phyloP scores from a whole-genome alignment of 140 eudicot genomes.

The Erigeron philadelphicus region DNA sequence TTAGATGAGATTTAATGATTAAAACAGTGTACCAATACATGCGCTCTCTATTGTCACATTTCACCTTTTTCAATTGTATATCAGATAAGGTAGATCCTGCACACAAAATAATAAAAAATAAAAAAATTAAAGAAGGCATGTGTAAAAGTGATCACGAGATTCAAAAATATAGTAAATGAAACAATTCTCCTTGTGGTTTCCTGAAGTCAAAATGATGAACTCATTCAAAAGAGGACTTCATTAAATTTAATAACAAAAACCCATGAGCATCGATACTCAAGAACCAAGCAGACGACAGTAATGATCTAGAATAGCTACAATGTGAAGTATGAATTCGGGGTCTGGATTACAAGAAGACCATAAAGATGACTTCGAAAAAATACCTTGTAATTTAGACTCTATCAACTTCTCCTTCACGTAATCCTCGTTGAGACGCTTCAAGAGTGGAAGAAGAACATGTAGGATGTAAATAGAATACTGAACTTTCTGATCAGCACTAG shows the following conservation, averaged over 20 bases:
- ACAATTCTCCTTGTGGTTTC: too few relatives aligned
- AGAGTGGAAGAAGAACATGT: slow-evolving; percentile 51
- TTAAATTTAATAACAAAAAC: not conserved
- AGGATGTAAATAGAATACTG: slow-evolving; percentile 50
- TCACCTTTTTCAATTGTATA: slow-evolving; percentile 26
- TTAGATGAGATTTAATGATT: not conserved
- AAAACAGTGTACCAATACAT: slow-evolving; percentile 53
- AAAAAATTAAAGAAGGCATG: not conserved
- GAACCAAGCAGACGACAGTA: not conserved
- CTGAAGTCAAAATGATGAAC: too few relatives aligned
- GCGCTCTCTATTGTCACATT: slow-evolving; percentile 44
- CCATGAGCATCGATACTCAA: not conserved
- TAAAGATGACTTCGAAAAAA: not conserved
- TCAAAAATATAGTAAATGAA: too few relatives aligned
- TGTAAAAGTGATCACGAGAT: not conserved
- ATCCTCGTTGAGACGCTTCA: slow-evolving; percentile 48
- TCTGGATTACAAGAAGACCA: too few relatives aligned
- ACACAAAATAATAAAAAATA: not conserved
- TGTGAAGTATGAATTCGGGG: too few relatives aligned
- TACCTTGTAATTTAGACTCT: slow-evolving; percentile 74
- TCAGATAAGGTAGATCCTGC: slow-evolving; percentile 42
- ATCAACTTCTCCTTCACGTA: slow-evolving; percentile 50
- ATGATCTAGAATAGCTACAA: not conserved
- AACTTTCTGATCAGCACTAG: slow-evolving; percentile 36
- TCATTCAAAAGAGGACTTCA: too few relatives aligned